Conservation (phyloP, 2,329 filamentous ascomycete genomes). For the Cyphellophora attinorum region DNA sequence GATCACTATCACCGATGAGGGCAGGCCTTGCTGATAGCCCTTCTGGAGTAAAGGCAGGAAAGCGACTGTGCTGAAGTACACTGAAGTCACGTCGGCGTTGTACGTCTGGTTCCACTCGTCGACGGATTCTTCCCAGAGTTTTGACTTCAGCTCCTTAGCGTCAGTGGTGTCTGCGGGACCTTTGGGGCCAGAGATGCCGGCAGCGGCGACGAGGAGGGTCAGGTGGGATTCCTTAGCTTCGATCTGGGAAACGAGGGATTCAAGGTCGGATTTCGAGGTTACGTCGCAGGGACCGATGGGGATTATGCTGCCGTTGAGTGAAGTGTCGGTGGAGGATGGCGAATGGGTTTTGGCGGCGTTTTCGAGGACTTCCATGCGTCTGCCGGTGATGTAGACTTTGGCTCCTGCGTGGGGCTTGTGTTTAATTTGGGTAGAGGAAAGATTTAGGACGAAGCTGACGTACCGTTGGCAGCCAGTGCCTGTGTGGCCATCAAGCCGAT, state of each 20-base stretch:
- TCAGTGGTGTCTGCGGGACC: slow-evolving; percentile 42
- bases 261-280: slow-evolving; percentile 49
- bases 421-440: no score
- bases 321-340: slow-evolving; percentile 15
- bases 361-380: slow-evolving; percentile 21
- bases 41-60: slow-evolving; percentile 58
- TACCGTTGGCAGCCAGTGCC: slow-evolving; percentile 22
- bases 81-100: slow-evolving; percentile 60
- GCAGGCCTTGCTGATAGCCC: slow-evolving; percentile 39
- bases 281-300: slow-evolving; percentile 49
- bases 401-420: no score
- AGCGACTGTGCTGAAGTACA: slow-evolving; percentile 63
- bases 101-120: slow-evolving; percentile 60
- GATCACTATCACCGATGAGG: slow-evolving; percentile 46
- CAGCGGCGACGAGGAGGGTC: slow-evolving; percentile 56
- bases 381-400: slow-evolving; percentile 24
- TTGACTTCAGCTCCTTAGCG: slow-evolving; percentile 45
- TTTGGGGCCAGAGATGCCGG: slow-evolving; percentile 58
- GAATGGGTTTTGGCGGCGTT: slow-evolving; percentile 32
- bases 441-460: no score
- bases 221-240: slow-evolving; percentile 52
- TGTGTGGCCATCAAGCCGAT: slow-evolving; percentile 23
- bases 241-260: slow-evolving; percentile 45
- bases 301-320: slow-evolving; percentile 43
- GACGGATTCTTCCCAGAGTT: slow-evolving; percentile 54